Evolutionary conservation across 495 filamentous ascomycete species (phyloP), one percentile per base, ranked within the genome.

Genomic region (Penicillium cosmopolitanum): DNA sequence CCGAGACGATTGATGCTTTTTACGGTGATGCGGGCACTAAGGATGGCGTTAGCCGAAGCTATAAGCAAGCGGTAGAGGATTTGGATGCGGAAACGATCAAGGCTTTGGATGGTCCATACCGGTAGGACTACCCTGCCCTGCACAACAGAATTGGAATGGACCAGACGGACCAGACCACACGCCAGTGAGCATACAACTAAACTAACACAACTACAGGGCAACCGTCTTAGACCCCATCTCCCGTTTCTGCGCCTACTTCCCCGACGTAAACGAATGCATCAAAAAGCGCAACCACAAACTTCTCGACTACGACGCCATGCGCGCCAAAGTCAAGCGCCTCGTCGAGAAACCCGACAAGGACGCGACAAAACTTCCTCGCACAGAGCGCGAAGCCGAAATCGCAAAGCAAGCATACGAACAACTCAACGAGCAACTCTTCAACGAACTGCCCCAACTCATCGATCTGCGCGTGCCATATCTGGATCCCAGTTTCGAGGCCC

Each of bases 281-380:
- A 98, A 97, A 76, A 98, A 98, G 75, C 89, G 95, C 68, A 91
- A 96, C 64, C 89, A 98, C 83, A 98, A 98, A 67, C 87, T 97
- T 48, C 89, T 97, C 65, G 95, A 98, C 76, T 98, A 97, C 81
- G 95, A 98, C 75, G 85, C 92, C 33, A 89, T 97, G 77, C 90
- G 95, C 47, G 91, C 93, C 48, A 94, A 93, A 70, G 95, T 98
- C 58, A 97, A 97, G 83, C 94, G 92, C 74, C 84, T 98, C 5
- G 91, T 90, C 61, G 96, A 98, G 77, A 98, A 98, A 79, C 95
- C 95, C 42, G 95, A 98, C 81, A 98, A 98, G 81, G 95, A 98
- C 69, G 89, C 89, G 19, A 91, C 90, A 25, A 97, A 98, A 76
- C 85, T 98, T 18, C 95, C 95, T 0, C 88, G 93, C 47, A 89